These are phyloP conservation scores for Pelagophyceae sp. DNA, from an alignment of 352 stramenopile species.

Conservation along the genomic window DNA sequence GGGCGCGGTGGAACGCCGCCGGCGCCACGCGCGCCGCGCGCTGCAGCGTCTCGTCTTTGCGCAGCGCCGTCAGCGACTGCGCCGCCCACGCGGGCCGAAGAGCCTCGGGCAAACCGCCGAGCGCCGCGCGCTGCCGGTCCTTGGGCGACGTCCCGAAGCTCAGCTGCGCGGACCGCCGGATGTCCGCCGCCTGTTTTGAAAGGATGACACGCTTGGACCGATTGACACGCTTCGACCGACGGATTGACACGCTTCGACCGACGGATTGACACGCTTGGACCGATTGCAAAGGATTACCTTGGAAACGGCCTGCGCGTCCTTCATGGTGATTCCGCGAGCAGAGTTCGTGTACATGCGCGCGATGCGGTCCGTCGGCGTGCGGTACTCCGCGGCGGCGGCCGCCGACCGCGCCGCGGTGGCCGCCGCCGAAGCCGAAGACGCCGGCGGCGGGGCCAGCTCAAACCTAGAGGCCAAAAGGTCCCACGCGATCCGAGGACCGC, in stretches of 20 bases:
- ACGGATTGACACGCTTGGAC: no score
- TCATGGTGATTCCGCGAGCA: constrained; percentile 26
- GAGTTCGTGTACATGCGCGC: constrained; percentile 31
- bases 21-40: constrained; percentile 1
- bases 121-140: neutral
- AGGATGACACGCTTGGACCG: no score
- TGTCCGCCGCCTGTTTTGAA: no score
- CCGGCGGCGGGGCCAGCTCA: neutral
- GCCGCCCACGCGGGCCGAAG: neutral
- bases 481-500: no score
- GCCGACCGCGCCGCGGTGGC: neutral
- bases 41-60: neutral
- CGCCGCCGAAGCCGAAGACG: neutral
- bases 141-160: neutral
- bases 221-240: no score
- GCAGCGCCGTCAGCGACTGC: neutral
- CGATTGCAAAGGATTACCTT: neutral
- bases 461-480: no score
- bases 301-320: neutral
- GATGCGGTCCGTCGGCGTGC: constrained; percentile 38
- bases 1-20: neutral
- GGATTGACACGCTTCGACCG: no score
- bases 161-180: neutral
- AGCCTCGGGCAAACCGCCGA: neutral
- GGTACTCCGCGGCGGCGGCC: constrained; percentile 22